Base-by-base conservation (phyloP, 345 rosid genomes). In the Citrus reticulata region DNA sequence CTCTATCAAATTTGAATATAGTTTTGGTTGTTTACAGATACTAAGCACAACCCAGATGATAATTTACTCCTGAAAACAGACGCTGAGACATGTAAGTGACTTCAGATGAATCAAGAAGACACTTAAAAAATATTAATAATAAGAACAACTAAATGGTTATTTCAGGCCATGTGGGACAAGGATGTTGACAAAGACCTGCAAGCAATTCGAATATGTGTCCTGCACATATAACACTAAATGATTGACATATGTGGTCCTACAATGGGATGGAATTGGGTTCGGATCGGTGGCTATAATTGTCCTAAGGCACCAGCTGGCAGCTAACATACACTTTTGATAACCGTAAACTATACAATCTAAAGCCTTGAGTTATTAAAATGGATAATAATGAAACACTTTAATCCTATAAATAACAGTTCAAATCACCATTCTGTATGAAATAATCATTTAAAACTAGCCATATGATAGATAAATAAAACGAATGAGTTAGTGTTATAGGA, bases 211-310 rank as follows among this genome's bases (percentile, higher is more conserved):
- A 46, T 39, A 22, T 32, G 39, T 27, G 20, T 54, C 58, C 35
- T 64, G 30, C 35, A 57, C 59, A 74, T 62, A 29, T 34, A 39
- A 27, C 54, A 30, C 24, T 30, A 69, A 67, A 82, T 69, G 80
- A 80, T 72, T 78, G 80, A 79, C 75, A 7, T n/a, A 4, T 32
- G 78, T 67, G 78, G 80, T 67, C 85, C 80, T 66, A 63, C 71
- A 72, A 29, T 63, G 29, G 73, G 75, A 22, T 59, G 57, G 22
- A 72, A 35, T 7, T n/a, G 70, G 72, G 61, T 68, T 76, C 35
- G 8, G 51, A 2, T 73, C 57, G 72, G 77, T 65, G 49, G 55
- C 70, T 37, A 54, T 71, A 29, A 40, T 17, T 60, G 76, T 78
- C 75, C 73, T 9, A 35, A 51, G 46, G n/a, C 7, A 6, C 59